Percentiles rank a stretch among this genome's conserved stretches.
phyloP scores from a whole-genome alignment of 1,139 yeast species.

The Scheffersomyces quercinus region DNA sequence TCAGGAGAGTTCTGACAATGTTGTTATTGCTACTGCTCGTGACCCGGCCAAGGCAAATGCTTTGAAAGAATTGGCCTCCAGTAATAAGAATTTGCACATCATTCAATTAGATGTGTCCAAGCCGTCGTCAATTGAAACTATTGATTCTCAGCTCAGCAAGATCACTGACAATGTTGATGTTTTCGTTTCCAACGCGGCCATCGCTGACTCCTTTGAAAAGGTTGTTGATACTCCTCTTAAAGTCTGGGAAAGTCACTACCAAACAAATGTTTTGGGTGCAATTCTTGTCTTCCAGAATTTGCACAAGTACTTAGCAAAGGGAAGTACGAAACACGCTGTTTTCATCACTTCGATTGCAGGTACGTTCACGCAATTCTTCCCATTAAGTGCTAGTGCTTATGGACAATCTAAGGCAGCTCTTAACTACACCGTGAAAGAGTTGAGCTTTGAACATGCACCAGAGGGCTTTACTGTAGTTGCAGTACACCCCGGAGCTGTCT shows the following conservation, averaged over 20 bases:
- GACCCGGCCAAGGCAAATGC: constrained; percentile 8
- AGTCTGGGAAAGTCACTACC: constrained; percentile 1
- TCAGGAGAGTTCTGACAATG: constrained; percentile 13
- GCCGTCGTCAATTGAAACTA: constrained; percentile 22
- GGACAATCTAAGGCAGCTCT: constrained; percentile 19
- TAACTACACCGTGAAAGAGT: constrained; percentile 18
- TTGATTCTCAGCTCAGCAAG: constrained; percentile 1
- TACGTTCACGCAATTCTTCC: constrained; percentile 22
- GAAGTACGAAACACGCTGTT: constrained; percentile 1
- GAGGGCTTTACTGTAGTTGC: constrained; percentile 24
- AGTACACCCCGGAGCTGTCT: constrained; percentile 32
- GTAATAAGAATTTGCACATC: constrained; percentile 3
- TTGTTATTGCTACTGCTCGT: constrained; percentile 22
- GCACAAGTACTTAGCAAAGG: constrained; percentile 3
- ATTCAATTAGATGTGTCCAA: constrained; percentile 6
- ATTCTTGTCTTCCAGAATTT: constrained; percentile 3
- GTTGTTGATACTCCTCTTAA: constrained; percentile 1
- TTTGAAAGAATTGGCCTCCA: constrained; percentile 10
- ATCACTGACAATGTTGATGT: constrained; percentile 2
- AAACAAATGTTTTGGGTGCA: constrained; percentile 3
- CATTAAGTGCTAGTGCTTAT: not conserved
- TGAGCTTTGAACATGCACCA: constrained; percentile 19
- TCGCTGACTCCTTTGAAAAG: not conserved
- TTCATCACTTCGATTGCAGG: constrained; percentile 6
- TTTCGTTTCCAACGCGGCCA: constrained; percentile 5